Evolutionary conservation across 345 rosid genomes (phyloP).

Genomic region (Trapa incisa): DNA sequence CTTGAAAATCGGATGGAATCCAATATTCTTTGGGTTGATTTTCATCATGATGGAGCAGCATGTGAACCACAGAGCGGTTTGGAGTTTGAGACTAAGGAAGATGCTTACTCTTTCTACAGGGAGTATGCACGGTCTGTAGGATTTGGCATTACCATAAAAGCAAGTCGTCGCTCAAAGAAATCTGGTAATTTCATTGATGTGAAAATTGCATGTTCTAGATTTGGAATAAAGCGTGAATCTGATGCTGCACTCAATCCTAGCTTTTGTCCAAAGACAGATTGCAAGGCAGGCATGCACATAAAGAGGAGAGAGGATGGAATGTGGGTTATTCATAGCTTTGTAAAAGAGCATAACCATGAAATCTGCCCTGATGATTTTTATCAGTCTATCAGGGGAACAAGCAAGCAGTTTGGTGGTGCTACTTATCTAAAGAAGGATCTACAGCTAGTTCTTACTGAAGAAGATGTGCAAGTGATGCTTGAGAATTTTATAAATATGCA

Average conservation of each 20-base stretch:
- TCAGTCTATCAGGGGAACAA: slow-evolving; percentile 17
- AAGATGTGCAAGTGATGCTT: slow-evolving; percentile 21
- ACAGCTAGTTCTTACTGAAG: slow-evolving; percentile 18
- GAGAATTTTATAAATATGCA: slow-evolving; percentile 26
- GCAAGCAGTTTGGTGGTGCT: slow-evolving; percentile 19
- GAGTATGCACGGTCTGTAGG: slow-evolving; percentile 35
- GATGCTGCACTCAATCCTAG: slow-evolving; percentile 15
- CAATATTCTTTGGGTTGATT: slow-evolving; percentile 7
- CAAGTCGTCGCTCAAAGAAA: slow-evolving; percentile 39
- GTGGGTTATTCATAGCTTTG: slow-evolving; percentile 24
- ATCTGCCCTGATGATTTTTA: slow-evolving; percentile 22
- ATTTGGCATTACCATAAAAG: slow-evolving; percentile 35
- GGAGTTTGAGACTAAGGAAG: slow-evolving; percentile 36
- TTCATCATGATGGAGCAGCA: slow-evolving; percentile 5
- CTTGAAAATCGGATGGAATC: slow-evolving; percentile 7
- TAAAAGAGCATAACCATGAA: slow-evolving; percentile 34
- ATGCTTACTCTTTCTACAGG: slow-evolving; percentile 34
- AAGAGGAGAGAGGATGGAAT: slow-evolving; percentile 30
- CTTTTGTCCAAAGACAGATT: slow-evolving; percentile 28
- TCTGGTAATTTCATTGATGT: slow-evolving; percentile 39
- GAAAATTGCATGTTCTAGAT: slow-evolving; percentile 37
- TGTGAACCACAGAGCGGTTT: slow-evolving; percentile 22
- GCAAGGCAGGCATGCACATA: slow-evolving; percentile 38
- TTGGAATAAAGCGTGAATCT: slow-evolving; percentile 31
- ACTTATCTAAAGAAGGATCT: slow-evolving; percentile 22